Evolutionary conservation across 768 basidiomycete species (phyloP), one percentile per base, ranked within the genome.

Genomic region (Amanita muscaria): DNA sequence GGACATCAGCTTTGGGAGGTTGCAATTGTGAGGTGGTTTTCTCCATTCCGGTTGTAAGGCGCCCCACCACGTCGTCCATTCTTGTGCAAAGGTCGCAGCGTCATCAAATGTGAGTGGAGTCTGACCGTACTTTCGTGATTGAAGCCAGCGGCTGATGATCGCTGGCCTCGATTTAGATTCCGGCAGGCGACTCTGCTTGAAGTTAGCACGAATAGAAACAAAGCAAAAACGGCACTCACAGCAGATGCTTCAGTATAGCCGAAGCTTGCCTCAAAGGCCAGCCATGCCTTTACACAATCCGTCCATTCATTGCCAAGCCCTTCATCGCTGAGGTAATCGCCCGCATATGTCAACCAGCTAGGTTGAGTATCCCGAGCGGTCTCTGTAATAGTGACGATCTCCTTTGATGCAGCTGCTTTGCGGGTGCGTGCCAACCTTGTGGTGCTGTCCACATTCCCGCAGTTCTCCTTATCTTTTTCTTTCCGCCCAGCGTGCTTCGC

Each of bases 1-100:
- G 10, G 41, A 22, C 15, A 48, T 34, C n/a, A n/a, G n/a, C n/a
- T n/a, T n/a, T 12, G 47, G 41, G 7, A 35, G 12, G 22, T 23
- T 40, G 22, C 34, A 21, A 21, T 31, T 8, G 2, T 8, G 21
- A 2, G 23, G 2, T 5, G 16, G 7, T 23, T 43, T 41, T 11
- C 34, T n/a, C 47, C 47, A 48, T 22, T 48, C 36, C 11, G 50
- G 50, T 25, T 51, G 50, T 11, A 51, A n/a, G 4, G 12, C 30
- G 33, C 44, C 42, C 50, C 50, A 51, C 50, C 50, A 51, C 1
- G 31, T 21, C 6, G 21, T 12, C 50, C 50, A 51, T 34, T 40
- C 24, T 4, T 15, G 16, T 3, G 25, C 32, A 24, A 44, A 51
- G 31, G 4, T 21, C 12, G 27, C 42, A 2, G 19, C 16, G 12